Percentiles rank a stretch among this genome's conserved stretches.
phyloP scores from a whole-genome alignment of 83 land plant species.

The Picea abies region DNA sequence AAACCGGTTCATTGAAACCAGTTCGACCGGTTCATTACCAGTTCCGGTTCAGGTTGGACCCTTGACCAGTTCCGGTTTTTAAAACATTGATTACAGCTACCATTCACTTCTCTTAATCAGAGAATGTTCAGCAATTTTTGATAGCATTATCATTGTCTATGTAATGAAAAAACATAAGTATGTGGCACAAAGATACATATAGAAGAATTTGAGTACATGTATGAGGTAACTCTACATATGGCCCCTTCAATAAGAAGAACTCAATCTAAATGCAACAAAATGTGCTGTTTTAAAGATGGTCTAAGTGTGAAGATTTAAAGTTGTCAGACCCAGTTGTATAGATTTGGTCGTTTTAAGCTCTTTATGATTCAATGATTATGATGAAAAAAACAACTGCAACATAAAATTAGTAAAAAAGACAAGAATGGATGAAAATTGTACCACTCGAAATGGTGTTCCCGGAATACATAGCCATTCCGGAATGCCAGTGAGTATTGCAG shows the following conservation, averaged over 20 bases:
- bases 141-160: not conserved
- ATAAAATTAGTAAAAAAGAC: not conserved
- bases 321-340: not conserved
- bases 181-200: not conserved
- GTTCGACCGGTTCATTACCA: no score
- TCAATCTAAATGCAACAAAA: not conserved
- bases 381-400: not conserved
- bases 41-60: no score
- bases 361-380: not conserved
- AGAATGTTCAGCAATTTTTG: not conserved
- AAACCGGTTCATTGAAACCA: no score
- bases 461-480: conserved; percentile 91
- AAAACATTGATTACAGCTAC: not conserved
- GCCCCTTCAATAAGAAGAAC: not conserved
- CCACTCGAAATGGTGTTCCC: conserved; percentile 97
- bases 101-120: not conserved
- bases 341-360: not conserved
- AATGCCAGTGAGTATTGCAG: conserved; percentile 32
- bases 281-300: not conserved
- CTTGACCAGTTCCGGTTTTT: no score
- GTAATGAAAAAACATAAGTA: not conserved
- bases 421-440: conserved; percentile 28
- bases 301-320: not conserved
- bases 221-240: not conserved
- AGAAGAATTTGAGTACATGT: not conserved